These are phyloP conservation scores for Cryptococcus amylolentus DNA, from an alignment of 1,284 basidiomycete species.

Conservation along the genomic window DNA sequence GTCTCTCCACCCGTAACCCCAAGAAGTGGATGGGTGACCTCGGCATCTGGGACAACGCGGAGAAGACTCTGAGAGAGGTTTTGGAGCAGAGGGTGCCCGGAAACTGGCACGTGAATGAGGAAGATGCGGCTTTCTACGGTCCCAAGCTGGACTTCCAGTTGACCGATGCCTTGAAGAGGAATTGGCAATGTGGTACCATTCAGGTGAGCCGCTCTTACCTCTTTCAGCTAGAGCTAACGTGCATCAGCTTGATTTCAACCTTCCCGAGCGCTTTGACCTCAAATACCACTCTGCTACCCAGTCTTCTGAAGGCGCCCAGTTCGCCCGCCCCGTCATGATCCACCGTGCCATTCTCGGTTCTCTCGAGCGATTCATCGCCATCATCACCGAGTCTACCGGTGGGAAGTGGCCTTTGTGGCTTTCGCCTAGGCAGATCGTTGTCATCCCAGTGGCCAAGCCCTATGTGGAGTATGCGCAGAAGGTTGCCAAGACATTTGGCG, in stretches of 20 bases:
- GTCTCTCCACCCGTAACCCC: conserved; percentile 87
- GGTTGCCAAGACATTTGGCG: conserved; percentile 66
- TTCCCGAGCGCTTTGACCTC: conserved; percentile 96
- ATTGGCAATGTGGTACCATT: conserved; percentile 98
- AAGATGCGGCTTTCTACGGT: conserved; percentile 96
- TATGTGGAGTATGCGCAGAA: conserved; percentile 88
- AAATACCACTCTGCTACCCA: conserved; percentile 70
- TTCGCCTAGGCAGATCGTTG: conserved; percentile 87
- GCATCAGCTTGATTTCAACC: conserved; percentile 91
- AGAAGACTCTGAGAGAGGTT: conserved; percentile 75
- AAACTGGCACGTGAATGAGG: conserved; percentile 90
- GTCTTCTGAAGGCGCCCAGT: conserved; percentile 51
- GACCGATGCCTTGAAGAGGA: conserved; percentile 83
- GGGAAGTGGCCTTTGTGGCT: conserved; percentile 99
- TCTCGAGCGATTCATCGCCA: conserved; percentile 93
- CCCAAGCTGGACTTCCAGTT: conserved; percentile 97
- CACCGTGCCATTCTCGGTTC: conserved; percentile 95
- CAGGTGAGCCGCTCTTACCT: conserved; percentile 27
- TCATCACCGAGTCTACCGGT: conserved; percentile 94
- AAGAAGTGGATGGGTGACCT: conserved; percentile 90
- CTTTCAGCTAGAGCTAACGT: neutral
- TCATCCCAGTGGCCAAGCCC: conserved; percentile 82
- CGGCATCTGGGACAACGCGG: conserved; percentile 85
- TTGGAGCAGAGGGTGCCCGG: conserved; percentile 85
- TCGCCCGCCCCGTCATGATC: conserved; percentile 89